Evolutionary conservation across 495 filamentous ascomycete species (phyloP), one percentile per base, ranked within the genome.

Genomic region (Aspergillus wentii): DNA sequence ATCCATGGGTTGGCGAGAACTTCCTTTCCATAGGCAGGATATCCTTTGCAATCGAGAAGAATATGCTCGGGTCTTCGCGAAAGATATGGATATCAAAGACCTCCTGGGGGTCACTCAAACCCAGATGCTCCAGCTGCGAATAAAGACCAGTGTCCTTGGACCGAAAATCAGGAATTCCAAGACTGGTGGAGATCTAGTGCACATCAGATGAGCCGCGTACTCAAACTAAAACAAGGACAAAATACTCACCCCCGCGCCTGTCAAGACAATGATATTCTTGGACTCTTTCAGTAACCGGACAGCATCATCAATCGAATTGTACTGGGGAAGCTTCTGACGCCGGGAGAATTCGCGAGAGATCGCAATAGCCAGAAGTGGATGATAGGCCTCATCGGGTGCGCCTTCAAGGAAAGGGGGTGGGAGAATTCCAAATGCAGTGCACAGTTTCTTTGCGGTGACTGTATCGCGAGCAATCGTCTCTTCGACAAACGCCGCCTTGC

Each of bases 81-180:
- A 98, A 98, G 27, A 88, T 61, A 16, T 78, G 61, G 40, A 97
- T 91, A 56, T 95, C 88, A 51, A 98, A 97, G 8, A 95, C 90
- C 44, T 96, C 88, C 53, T 96, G 88, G 1, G 91, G 91, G 47
- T 95, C 90, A 41, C 66, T 80, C 30, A 92, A 76, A 8, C 83
- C 83, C 34, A 82, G 60, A 48, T 86, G 81, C 46, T 74, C 80
- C 8, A 97, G 71, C 49, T 89, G 83, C 17, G 89, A 84, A 39
- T 76, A 76, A 3, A 83, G 72, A 25, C 79, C 79, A 4, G 78
- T 79, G 44, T 75, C 71, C 44, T 82, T 79, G n/a, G 78, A 81
- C 22, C 79, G 74, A 41, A 83, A 83, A 48, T 83, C 79, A 11
- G 79, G 79, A 17, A 84, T 84, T 3, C 80, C 80, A 8, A 83